Percentiles rank a stretch among this genome's conserved stretches.
Evolutionary conservation across 1,284 basidiomycete genomes (phyloP).

Genomic region (Paramarasmius palmivorus): DNA sequence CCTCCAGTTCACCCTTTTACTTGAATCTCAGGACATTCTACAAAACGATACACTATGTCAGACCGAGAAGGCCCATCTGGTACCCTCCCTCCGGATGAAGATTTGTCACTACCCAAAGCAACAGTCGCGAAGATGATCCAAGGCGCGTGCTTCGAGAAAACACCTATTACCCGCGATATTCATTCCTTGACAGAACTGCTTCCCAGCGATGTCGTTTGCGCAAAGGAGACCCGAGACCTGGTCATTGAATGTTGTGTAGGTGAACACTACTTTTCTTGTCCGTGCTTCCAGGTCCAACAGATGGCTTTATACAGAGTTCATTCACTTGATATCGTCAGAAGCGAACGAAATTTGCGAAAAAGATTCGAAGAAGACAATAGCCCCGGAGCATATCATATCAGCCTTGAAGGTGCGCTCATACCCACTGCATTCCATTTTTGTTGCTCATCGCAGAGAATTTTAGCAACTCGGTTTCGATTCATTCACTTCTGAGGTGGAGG

Average conservation of each 20-base stretch:
- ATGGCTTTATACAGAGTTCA: slow-evolving; percentile 76
- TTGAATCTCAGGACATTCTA: background rate
- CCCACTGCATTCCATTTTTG: slow-evolving; percentile 3
- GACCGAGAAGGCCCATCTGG: slow-evolving; percentile 79
- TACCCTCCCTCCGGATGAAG: slow-evolving; percentile 76
- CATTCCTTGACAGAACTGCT: slow-evolving; percentile 70
- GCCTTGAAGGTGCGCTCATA: slow-evolving; percentile 80
- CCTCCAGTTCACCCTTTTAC: background rate
- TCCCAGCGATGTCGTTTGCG: slow-evolving; percentile 86
- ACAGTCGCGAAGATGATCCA: slow-evolving; percentile 97
- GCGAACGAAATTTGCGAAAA: slow-evolving; percentile 98
- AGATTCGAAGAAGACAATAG: slow-evolving; percentile 99
- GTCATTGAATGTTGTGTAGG: slow-evolving; percentile 99
- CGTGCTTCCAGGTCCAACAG: slow-evolving; percentile 6
- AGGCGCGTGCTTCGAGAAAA: slow-evolving; percentile 50
- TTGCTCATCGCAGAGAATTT: slow-evolving; percentile 11
- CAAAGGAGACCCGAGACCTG: slow-evolving; percentile 95
- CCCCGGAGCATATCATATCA: slow-evolving; percentile 93
- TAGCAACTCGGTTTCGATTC: slow-evolving; percentile 89
- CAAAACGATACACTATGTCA: slow-evolving; percentile 57
- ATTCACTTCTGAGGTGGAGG: slow-evolving; percentile 87
- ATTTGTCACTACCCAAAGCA: slow-evolving; percentile 94
- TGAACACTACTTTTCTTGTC: slow-evolving; percentile 42
- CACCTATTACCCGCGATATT: slow-evolving; percentile 14
- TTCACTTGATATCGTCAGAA: slow-evolving; percentile 96